Evolutionary conservation across 768 basidiomycete species (phyloP).

Genomic region (Pulveroboletus sp.): DNA sequence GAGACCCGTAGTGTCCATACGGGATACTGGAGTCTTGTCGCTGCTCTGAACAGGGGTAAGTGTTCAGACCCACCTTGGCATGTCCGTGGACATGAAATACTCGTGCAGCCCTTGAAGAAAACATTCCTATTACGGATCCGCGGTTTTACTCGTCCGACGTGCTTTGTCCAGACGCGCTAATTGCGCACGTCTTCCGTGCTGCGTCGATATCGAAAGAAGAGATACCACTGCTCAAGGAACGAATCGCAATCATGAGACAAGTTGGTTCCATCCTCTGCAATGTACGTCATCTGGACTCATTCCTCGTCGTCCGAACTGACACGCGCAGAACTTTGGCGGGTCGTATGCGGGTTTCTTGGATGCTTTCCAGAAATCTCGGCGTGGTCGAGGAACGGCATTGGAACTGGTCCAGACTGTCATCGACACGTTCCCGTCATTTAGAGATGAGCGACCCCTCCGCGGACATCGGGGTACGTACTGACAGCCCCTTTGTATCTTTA

Average conservation of each 20-base stretch:
- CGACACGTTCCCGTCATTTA: constrained; percentile 70
- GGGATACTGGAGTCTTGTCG: constrained; percentile 87
- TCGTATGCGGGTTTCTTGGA: constrained; percentile 68
- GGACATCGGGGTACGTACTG: constrained; percentile 53
- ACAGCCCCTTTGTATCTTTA: not conserved
- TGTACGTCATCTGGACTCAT: constrained; percentile 40
- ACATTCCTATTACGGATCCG: constrained; percentile 77
- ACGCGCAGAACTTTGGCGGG: constrained; percentile 57
- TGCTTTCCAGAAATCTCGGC: constrained; percentile 52
- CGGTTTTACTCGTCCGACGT: constrained; percentile 70
- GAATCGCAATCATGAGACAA: constrained; percentile 76
- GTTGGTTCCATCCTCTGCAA: constrained; percentile 69
- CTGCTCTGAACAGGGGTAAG: constrained; percentile 78
- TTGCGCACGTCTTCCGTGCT: constrained; percentile 67
- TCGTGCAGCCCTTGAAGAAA: constrained; percentile 65
- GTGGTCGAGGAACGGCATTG: constrained; percentile 62
- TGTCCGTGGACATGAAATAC: not conserved
- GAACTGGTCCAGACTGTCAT: constrained; percentile 71
- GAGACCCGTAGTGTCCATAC: constrained; percentile 56
- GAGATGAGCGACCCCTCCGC: constrained; percentile 61
- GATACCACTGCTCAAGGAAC: constrained; percentile 68
- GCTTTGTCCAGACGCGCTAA: constrained; percentile 67
- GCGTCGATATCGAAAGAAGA: constrained; percentile 54
- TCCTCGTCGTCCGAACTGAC: constrained; percentile 7
- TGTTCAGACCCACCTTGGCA: not conserved